Base-by-base conservation (phyloP, 1,139 yeast genomes). In the Candida tetrigidarum region DNA sequence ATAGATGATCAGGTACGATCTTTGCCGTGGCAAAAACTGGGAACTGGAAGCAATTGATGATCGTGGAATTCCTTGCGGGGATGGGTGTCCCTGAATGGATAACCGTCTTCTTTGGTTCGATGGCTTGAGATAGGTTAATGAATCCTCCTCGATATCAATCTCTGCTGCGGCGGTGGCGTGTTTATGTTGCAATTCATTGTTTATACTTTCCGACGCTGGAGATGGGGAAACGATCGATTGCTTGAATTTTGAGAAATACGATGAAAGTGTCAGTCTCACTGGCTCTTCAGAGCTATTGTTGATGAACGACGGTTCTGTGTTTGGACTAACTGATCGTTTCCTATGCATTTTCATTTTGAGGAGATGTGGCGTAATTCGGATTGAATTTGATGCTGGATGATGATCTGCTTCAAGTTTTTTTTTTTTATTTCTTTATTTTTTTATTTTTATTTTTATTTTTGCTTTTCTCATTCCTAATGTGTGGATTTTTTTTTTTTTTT, bases 81-180 rank as follows among this genome's bases (percentile, higher is more conserved):
- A 53, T 5, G 52, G 60, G 15, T 52, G 61, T 2, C 58, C 60
- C 36, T 59, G 64, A 11, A 64, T 50, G 3, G 73, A 67, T 22
- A 69, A 52, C 27, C 69, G 51, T 44, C 63, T 60, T 50, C 67
- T 64, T 51, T 67, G 69, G 11, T 55, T 61, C 1, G 71, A 64
- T 5, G 63, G 45, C 12, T 12, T 30, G 34, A 63, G 62, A 51
- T 64, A 52, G 34, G 54, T 58, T 22, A 46, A 41, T 15, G 60
- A 48, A 4, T 59, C 59, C 7, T 42, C 50, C 20, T 42, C 46
- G 53, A 55, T 22, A 23, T 38, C 23, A 11, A 22, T 14, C 5
- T 33, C 37, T n/a, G 26, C 14, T 19, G n/a, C n/a, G n/a, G n/a
- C n/a, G 42, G 38, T 12, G 42, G 30, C 25, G 38, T 34, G 22